Evolutionary conservation across 2,329 filamentous ascomycete species (phyloP), one percentile per base, ranked within the genome.

Genomic region (Colletotrichum sp.): DNA sequence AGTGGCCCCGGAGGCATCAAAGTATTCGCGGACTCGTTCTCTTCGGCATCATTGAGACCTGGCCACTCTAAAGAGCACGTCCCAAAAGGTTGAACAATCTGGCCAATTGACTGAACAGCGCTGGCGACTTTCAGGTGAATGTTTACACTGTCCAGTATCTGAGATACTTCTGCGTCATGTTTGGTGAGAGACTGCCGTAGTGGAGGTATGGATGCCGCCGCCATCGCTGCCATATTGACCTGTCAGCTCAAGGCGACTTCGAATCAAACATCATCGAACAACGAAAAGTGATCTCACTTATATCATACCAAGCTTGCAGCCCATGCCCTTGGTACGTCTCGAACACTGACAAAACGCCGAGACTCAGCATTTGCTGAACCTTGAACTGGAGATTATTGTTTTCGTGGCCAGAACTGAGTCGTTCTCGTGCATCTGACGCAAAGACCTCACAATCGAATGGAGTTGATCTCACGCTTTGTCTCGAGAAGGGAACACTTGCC

Each of bases 1-100:
- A 44, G 8, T 44, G 0, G 39, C 39, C 0, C n/a, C 6, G 39
- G 0, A 0, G 19, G 39, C 0, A 19, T 39, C 36, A 39, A 44
- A 44, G 39, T 19, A n/a, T n/a, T 44, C 16, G 19, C 19, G 16
- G 39, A 44, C 1, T n/a, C 19, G 19, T n/a, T 0, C 1, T n/a
- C 39, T 44, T 44, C 39, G 39, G 39, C 39, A 19, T 44, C 39
- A 3, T 3, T 44, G 0, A n/a, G 39, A 44, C 0, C 39, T 44
- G 19, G 9, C 39, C 39, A 44, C 39, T 44, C 0, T 0, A 44
- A 44, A 19, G 39, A 44, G 39, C 16, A 44, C 0, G 8, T 6
- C 8, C 39, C 39, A 16, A 44, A 44, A 19, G 39, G 19, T 11
- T 44, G 0, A 44, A n/a, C 1, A n/a, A 44, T 44, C 5, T 44